Evolutionary conservation across 192 early-diverging fungal genomes (phyloP), one percentile per base, ranked within the genome.

Genomic region (Funneliformis mosseae): DNA sequence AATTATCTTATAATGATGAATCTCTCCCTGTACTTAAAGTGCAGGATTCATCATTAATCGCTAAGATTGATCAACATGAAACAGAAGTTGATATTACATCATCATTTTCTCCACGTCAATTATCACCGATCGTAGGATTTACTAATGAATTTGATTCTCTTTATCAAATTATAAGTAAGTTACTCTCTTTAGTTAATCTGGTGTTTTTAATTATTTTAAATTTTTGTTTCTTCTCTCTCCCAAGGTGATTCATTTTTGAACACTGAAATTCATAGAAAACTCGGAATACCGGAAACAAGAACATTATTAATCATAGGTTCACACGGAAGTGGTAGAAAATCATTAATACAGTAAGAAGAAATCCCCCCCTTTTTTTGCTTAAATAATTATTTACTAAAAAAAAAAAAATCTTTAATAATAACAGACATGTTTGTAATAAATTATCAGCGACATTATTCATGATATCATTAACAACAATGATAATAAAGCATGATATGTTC

Each of bases 281-380:
- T 89, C 7, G 64, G 74, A 41, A 88, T 90, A 60, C 80, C 85
- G 11, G 81, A 85, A 80, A 84, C 79, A 18, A 85, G 84, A 59
- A 84, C 89, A 3, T 61, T 85, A 2, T 59, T 90, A 25, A 68
- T 90, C 43, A 81, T 76, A 23, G 88, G 89, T 14, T 83, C 87
- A 9, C 42, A 78, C 61, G 89, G 89, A 21, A 83, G 83, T 27
- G 89, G 88, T 14, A 90, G 89, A 64, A 86, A 85, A 33, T 41
- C 69, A 0, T 1, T 88, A 43, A 74, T 89, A 27, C 70, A 76
- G 88, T 88, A 84, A 72, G 84, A 25, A 38, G 18, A 83, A 70
- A 61, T 43, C 33, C 33, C 0, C 0, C 33, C 33, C 33, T 33
- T 11, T 45, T 50, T 59, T 76, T 39, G 2, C 8, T 61, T 77